Base-by-base conservation (phyloP, 1,284 basidiomycete genomes). In the Pseudozyma thailandica region DNA sequence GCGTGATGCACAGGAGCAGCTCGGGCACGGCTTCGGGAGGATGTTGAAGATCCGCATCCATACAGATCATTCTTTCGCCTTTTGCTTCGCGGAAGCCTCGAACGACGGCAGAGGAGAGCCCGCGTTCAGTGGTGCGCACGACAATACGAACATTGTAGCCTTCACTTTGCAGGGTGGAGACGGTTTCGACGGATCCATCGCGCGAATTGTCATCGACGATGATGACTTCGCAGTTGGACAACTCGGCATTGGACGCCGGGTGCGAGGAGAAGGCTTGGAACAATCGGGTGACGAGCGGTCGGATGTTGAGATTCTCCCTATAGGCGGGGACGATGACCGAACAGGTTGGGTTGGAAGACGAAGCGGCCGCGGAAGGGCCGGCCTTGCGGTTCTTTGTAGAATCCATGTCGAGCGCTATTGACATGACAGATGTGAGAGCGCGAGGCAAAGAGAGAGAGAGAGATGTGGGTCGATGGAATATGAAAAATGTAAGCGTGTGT, bases 31-130 rank as follows among this genome's bases (percentile, higher is more conserved):
- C 81, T 73, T 85, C 84, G 1, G 85, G 85, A 1, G 85, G 85
- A 60, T 86, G 85, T 83, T 86, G 85, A 23, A 86, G 55, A 55
- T 86, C 85, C 3, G 85, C 85, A 60, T 86, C 85, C 85, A 86
- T 86, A 60, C 85, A 85, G 50, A 86, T 74, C 78, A 86, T 82
- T 50, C 83, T 84, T 42, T 82, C 75, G 3, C 85, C 85, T 18
- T 77, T 59, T 1, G 85, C 85, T 53, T 85, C 82, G 46, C 84
- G 77, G 71, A 86, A 86, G 2, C 85, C 85, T 30, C 84, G 73
- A 18, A 86, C 81, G 3, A 86, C 85, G 0, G 85, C 85, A 39
- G 84, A 84, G 48, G 83, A 84, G 13, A 86, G 81, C 2, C 85
- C 85, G 26, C 84, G 77, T 77, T 85, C 85, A 0, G 80, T 76